phyloP scores from a whole-genome alignment of 73 alveolate species.

The Loxodes magnus region DNA sequence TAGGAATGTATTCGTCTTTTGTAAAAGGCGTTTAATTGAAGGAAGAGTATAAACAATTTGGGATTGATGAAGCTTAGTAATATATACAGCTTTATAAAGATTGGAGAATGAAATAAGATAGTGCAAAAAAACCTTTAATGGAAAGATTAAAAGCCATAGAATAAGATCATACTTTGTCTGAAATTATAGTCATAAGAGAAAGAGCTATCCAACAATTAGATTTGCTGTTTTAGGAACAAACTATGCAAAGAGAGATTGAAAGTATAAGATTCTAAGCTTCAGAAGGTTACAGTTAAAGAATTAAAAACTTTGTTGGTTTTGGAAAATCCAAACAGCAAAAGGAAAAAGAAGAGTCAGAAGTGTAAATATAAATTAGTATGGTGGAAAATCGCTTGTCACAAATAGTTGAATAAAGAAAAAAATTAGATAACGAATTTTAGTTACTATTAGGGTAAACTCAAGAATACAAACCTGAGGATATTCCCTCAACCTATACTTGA shows the following conservation, averaged over 20 bases:
- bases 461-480: no score
- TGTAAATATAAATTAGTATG: not conserved
- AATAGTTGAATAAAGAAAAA: no score
- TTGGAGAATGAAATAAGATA: not conserved
- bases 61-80: not conserved
- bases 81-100: not conserved
- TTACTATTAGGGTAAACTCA: no score
- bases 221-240: not conserved
- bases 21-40: not conserved
- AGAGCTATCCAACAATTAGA: not conserved
- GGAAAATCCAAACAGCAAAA: conserved; percentile 5
- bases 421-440: no score
- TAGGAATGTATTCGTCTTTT: not conserved
- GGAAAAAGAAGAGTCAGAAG: not conserved
- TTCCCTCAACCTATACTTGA: no score
- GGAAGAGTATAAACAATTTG: not conserved
- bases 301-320: not conserved
- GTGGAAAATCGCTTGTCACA: no score
- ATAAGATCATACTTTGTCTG: not conserved
- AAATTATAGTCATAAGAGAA: not conserved
- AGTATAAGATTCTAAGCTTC: not conserved
- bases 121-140: conserved; percentile 1
- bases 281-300: not conserved
- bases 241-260: conserved; percentile 8
- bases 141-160: not conserved